Conservation (phyloP, 2,329 filamentous ascomycete genomes). For the Fusarium miscanthi region DNA sequence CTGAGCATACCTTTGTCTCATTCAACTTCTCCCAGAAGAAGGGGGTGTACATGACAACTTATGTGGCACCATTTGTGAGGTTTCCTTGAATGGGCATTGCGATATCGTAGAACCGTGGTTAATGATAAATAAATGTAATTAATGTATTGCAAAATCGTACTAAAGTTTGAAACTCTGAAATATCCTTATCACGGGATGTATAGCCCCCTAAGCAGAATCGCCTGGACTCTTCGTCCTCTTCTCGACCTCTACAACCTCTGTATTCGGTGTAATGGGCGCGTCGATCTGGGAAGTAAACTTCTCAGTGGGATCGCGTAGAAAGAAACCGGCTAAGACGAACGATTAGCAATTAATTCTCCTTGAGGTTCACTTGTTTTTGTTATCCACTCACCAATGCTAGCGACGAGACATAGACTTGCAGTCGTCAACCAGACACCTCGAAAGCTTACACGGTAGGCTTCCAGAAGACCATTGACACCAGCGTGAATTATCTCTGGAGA, state of each 20-base stretch:
- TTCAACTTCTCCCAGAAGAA: constrained; percentile 28
- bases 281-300: not conserved
- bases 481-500: not conserved
- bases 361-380: fast-evolving
- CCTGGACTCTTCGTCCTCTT: not conserved
- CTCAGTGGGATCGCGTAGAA: not conserved
- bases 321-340: fast-evolving
- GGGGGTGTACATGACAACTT: constrained; percentile 25
- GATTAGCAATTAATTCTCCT: not conserved
- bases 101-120: fast-evolving
- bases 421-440: not conserved
- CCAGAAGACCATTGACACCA: not conserved
- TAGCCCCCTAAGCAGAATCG: not conserved
- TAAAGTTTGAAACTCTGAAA: fast-evolving
- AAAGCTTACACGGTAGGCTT: not conserved
- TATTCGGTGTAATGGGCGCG: not conserved
- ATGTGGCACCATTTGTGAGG: constrained; percentile 22
- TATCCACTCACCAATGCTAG: not conserved
- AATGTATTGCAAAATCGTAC: no score
- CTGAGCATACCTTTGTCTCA: constrained; percentile 21
- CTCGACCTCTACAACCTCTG: not conserved
- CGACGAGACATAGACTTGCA: not conserved
- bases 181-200: fast-evolving
- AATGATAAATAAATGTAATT: not conserved
- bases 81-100: not conserved